Conservation (phyloP, 768 basidiomycete species). For the Boletus fagicola region DNA sequence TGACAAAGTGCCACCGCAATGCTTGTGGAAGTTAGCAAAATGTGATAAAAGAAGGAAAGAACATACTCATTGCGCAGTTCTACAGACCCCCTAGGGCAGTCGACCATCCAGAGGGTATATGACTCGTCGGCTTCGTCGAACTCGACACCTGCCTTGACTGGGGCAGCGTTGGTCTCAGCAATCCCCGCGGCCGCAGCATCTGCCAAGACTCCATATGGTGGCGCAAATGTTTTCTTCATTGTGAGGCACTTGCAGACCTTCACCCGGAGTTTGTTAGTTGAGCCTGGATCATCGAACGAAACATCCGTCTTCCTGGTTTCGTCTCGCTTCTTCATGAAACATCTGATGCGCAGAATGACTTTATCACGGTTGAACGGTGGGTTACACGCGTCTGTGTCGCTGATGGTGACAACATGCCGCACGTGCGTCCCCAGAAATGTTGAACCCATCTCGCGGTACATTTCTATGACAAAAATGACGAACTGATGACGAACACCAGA, state of each 20-base stretch:
- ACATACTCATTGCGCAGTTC: conserved; percentile 11
- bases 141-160: conserved; percentile 6
- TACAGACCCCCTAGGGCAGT: background rate
- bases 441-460: conserved; percentile 13
- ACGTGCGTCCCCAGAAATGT: conserved; percentile 10
- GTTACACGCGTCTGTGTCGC: background rate
- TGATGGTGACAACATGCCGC: background rate
- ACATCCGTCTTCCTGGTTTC: background rate
- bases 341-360: conserved; percentile 3
- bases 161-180: background rate
- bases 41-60: background rate
- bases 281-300: background rate
- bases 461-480: background rate
- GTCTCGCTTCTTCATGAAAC: conserved; percentile 12
- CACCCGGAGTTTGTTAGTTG: background rate
- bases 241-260: conserved; percentile 1
- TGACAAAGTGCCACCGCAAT: conserved; percentile 8
- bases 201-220: conserved; percentile 5
- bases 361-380: background rate
- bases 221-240: conserved; percentile 7
- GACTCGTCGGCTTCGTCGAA: background rate
- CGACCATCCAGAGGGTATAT: conserved; percentile 13
- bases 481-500: background rate
- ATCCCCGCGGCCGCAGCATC: background rate
- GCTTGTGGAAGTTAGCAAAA: background rate